A percentile compares a stretch with the other conserved stretches of the same genome.
Conservation (phyloP, 2,329 filamentous ascomycete genomes). For the Akanthomyces dipterigenus region DNA sequence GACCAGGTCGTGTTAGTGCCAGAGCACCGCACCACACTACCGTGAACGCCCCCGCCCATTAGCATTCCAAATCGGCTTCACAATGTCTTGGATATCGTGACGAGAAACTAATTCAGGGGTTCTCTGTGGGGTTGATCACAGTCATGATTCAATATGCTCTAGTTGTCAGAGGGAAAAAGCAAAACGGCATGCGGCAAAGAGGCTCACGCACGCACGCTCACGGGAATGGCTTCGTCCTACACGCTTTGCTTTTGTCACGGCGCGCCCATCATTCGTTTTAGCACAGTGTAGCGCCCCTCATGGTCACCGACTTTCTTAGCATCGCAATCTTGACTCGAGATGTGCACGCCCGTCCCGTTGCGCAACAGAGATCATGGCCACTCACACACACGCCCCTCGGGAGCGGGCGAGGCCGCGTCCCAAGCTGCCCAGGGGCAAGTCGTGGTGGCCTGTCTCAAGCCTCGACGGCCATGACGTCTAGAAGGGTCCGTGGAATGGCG, state of each 20-base stretch:
- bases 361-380: background rate
- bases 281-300: background rate
- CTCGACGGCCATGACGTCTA: background rate
- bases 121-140: background rate
- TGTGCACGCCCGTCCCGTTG: background rate
- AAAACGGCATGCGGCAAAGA: background rate
- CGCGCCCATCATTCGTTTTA: background rate
- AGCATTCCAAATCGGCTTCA: slow-evolving; percentile 4
- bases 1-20: too few relatives aligned
- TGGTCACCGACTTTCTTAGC: too few relatives aligned
- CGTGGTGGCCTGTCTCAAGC: background rate
- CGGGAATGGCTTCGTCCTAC: background rate
- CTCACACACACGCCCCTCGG: too few relatives aligned
- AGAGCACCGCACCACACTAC: too few relatives aligned
- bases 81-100: background rate
- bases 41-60: background rate
- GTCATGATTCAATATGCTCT: background rate
- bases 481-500: background rate
- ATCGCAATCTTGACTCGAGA: background rate
- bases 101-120: background rate
- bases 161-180: background rate
- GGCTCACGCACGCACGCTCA: background rate
- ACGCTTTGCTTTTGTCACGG: background rate
- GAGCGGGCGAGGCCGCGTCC: background rate
- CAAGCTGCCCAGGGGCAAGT: too few relatives aligned